Evolutionary conservation across 306 rosid genomes (phyloP).

Genomic region (Castanea crenata): DNA sequence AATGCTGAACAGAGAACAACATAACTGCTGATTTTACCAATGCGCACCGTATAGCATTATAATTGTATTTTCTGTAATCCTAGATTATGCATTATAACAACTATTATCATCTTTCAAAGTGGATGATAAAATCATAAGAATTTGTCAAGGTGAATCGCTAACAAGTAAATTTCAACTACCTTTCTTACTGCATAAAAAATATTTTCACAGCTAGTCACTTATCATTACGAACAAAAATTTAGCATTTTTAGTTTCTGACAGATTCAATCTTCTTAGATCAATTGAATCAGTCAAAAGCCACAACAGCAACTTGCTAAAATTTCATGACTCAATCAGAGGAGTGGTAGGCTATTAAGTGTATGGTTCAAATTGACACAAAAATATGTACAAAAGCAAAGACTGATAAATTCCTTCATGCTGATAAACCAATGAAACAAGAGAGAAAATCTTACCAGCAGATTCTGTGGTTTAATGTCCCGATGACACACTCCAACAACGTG

Average conservation of each 20-base stretch:
- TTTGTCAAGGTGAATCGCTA: background rate
- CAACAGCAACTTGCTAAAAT: background rate
- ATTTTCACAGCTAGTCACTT: background rate
- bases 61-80: background rate
- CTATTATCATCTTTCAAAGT: background rate
- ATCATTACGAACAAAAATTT: background rate
- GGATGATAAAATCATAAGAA: background rate
- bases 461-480: conserved; percentile 96
- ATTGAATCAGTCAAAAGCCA: background rate
- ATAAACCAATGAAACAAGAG: background rate
- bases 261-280: background rate
- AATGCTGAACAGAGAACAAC: background rate
- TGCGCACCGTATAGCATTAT: background rate
- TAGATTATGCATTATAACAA: background rate
- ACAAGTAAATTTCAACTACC: background rate
- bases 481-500: conserved; percentile 84
- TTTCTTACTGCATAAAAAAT: background rate
- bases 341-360: background rate
- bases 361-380: background rate
- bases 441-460: conserved; percentile 59
- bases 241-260: background rate
- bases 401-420: background rate
- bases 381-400: background rate
- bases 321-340: background rate
- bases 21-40: background rate